Evolutionary conservation across 208 protist genomes (phyloP).

Genomic region (Leishmania arabica): DNA sequence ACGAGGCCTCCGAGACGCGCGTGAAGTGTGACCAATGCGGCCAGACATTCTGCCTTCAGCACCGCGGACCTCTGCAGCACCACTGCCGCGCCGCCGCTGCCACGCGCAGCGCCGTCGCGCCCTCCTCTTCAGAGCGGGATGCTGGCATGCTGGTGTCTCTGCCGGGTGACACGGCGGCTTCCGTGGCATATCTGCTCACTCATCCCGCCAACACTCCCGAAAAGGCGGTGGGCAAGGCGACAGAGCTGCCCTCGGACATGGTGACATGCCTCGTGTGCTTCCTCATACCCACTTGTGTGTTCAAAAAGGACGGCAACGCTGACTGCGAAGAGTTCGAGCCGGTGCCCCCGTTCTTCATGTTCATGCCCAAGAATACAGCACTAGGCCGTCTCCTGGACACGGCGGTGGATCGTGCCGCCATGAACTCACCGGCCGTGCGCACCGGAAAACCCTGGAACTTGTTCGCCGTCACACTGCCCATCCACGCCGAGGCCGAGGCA

Average conservation of each 20-base stretch:
- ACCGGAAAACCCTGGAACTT: conserved; percentile 44
- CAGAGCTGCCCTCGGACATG: conserved; percentile 51
- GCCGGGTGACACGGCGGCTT: conserved; percentile 17
- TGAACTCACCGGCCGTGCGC: conserved; percentile 38
- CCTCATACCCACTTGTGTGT: conserved; percentile 23
- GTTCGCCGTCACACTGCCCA: conserved; percentile 47
- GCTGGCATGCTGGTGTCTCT: conserved; percentile 1
- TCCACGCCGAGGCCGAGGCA: conserved; percentile 24
- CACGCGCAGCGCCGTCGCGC: conserved; percentile 11
- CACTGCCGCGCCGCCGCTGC: conserved; percentile 36
- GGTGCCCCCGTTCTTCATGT: conserved; percentile 77
- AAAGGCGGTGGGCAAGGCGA: conserved; percentile 68
- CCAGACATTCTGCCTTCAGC: conserved; percentile 73
- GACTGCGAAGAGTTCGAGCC: conserved; percentile 28
- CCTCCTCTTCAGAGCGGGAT: background rate
- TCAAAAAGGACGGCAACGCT: background rate
- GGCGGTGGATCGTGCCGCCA: conserved; percentile 53
- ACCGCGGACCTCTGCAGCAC: conserved; percentile 63
- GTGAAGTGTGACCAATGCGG: conserved; percentile 72
- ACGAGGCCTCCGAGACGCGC: conserved; percentile 31
- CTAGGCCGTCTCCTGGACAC: conserved; percentile 71
- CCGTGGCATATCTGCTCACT: conserved; percentile 38
- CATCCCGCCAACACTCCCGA: conserved; percentile 50
- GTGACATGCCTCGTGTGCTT: conserved; percentile 67
- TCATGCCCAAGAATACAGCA: conserved; percentile 50